Conservation (phyloP, 2,329 filamentous ascomycete genomes). For the Colletotrichum sp. region DNA sequence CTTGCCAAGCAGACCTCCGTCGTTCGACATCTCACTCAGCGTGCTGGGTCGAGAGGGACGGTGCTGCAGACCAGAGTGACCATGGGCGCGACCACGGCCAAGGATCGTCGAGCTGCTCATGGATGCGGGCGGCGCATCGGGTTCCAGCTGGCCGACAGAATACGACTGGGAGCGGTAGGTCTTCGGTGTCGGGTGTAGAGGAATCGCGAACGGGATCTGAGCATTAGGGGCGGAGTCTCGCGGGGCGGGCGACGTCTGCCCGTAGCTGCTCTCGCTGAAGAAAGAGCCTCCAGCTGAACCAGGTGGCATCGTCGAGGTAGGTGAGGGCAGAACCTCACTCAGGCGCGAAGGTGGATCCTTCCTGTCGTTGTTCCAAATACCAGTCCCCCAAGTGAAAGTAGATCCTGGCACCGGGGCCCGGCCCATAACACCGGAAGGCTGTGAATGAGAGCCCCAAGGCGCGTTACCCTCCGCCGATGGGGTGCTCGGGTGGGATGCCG, state of each 20-base stretch:
- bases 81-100: slow-evolving; percentile 52
- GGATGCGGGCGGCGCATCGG: slow-evolving; percentile 54
- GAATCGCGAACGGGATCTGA: slow-evolving; percentile 86
- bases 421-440: slow-evolving; percentile 50
- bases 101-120: slow-evolving; percentile 54
- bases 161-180: slow-evolving; percentile 96
- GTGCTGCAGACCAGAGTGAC: slow-evolving; percentile 75
- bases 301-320: slow-evolving; percentile 65
- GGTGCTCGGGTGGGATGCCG: slow-evolving; percentile 80
- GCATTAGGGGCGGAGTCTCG: slow-evolving; percentile 59
- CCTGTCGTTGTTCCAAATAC: slow-evolving; percentile 82
- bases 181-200: slow-evolving; percentile 87
- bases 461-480: slow-evolving; percentile 63
- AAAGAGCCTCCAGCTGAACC: slow-evolving; percentile 49
- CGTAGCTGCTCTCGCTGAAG: slow-evolving; percentile 48
- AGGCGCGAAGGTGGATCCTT: slow-evolving; percentile 79
- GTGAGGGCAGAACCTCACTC: slow-evolving; percentile 76
- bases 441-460: slow-evolving; percentile 59
- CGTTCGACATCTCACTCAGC: slow-evolving; percentile 73
- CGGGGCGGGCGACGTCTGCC: slow-evolving; percentile 55
- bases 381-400: slow-evolving; percentile 75
- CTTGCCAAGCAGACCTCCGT: slow-evolving; percentile 66
- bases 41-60: slow-evolving; percentile 80
- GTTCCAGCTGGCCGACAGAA: slow-evolving; percentile 88
- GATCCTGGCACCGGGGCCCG: slow-evolving; percentile 48